These are phyloP conservation scores for Metarhizium album DNA, from an alignment of 2,329 filamentous ascomycete species.

Conservation along the genomic window DNA sequence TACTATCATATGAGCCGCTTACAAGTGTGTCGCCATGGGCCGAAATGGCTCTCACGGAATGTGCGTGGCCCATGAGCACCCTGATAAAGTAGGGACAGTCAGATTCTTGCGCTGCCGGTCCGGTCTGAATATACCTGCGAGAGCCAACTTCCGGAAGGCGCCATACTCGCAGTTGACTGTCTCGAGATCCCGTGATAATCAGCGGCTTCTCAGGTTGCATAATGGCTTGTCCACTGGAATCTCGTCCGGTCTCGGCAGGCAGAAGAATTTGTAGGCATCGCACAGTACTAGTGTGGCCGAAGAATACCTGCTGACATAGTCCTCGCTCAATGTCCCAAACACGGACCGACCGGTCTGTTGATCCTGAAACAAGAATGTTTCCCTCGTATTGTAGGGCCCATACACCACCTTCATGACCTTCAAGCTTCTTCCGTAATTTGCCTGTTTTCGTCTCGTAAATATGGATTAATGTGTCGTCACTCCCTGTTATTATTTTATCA, in stretches of 20 bases:
- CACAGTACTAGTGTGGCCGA: conserved; percentile 95
- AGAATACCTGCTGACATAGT: conserved; percentile 87
- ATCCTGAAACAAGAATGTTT: conserved; percentile 89
- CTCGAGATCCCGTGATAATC: conserved; percentile 93
- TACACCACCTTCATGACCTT: conserved; percentile 92
- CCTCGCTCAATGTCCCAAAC: conserved; percentile 97
- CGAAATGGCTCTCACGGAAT: conserved; percentile 92
- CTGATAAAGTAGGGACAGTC: conserved; percentile 95
- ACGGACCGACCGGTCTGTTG: conserved; percentile 93
- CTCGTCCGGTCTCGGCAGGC: conserved; percentile 66
- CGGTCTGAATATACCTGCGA: conserved; percentile 66
- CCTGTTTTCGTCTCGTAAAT: conserved; percentile 97
- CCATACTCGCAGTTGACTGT: conserved; percentile 92
- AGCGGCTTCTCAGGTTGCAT: conserved; percentile 91
- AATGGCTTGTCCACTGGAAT: conserved; percentile 59
- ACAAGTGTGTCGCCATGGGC: conserved; percentile 93
- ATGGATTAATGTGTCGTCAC: conserved; percentile 94
- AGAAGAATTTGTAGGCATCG: conserved; percentile 90
- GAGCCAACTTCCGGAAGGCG: conserved; percentile 75
- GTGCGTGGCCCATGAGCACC: conserved; percentile 72
- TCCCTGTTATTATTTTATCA: conserved; percentile 95
- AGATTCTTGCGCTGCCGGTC: conserved; percentile 58
- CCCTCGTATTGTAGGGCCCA: conserved; percentile 97
- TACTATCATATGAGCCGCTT: conserved; percentile 92
- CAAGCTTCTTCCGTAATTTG: conserved; percentile 67